Evolutionary conservation across 2,329 filamentous ascomycete genomes (phyloP).

Genomic region (Clarireedia homoeocarpa): DNA sequence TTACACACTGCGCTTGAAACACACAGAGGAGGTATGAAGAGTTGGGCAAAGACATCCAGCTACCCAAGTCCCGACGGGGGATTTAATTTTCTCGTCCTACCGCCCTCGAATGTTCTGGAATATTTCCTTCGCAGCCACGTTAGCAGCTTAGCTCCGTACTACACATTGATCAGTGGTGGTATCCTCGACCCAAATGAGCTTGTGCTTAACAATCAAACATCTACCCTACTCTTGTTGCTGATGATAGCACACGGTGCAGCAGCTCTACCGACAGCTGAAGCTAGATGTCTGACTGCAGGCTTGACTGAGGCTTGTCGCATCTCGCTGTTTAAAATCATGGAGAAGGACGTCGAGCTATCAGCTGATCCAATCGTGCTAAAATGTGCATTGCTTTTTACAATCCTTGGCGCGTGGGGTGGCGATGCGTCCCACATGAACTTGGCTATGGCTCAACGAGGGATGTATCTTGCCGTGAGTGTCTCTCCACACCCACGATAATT

Average conservation of each 20-base stretch:
- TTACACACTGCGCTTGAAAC: constrained; percentile 64
- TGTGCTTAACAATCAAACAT: constrained; percentile 57
- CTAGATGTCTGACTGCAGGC: constrained; percentile 56
- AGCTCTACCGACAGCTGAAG: constrained; percentile 56
- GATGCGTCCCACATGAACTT: constrained; percentile 76
- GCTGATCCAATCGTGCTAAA: constrained; percentile 57
- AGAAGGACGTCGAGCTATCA: constrained; percentile 62
- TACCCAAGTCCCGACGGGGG: constrained; percentile 34
- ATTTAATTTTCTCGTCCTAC: constrained; percentile 58
- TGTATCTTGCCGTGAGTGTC: constrained; percentile 55
- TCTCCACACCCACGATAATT: neutral
- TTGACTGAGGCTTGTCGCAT: constrained; percentile 65
- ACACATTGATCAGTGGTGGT: constrained; percentile 51
- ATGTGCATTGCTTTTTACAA: constrained; percentile 59
- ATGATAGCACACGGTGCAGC: constrained; percentile 68
- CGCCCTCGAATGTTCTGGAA: constrained; percentile 57
- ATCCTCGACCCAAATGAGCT: constrained; percentile 59
- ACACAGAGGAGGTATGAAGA: constrained; percentile 39
- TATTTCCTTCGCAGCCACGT: constrained; percentile 60
- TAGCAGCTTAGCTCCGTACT: constrained; percentile 58
- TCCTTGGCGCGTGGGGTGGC: constrained; percentile 64
- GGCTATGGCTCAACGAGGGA: constrained; percentile 63
- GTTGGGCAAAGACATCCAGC: constrained; percentile 29
- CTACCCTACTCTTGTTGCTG: constrained; percentile 57
- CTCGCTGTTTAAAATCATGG: constrained; percentile 63